These are phyloP conservation scores for Pythium monospermum DNA, from an alignment of 352 stramenopile genomes.

Conservation along the genomic window DNA sequence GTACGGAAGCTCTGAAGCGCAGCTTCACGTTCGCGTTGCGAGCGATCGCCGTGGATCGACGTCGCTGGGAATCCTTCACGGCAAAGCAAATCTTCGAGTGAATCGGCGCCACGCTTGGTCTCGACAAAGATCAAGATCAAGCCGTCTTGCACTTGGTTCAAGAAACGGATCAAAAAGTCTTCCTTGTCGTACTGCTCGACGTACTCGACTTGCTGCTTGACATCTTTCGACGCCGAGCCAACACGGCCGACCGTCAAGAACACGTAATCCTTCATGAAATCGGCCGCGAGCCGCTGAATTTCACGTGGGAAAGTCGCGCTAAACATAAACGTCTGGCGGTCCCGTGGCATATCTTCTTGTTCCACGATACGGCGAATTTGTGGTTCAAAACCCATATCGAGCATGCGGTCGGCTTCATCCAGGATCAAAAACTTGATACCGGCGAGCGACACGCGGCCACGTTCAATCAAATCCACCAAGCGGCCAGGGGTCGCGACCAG, in stretches of 20 bases:
- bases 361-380: constrained; percentile 99
- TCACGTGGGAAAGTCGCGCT: constrained; percentile 98
- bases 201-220: constrained; percentile 97
- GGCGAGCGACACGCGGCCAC: constrained; percentile 87
- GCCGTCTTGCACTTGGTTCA: constrained; percentile 90
- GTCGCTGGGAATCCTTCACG: constrained; percentile 87
- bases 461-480: constrained; percentile 96
- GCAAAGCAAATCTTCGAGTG: constrained; percentile 95
- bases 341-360: constrained; percentile 95
- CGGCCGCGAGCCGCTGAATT: constrained; percentile 94
- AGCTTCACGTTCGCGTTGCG: constrained; percentile 92
- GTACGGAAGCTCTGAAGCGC: constrained; percentile 92
- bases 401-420: constrained; percentile 99
- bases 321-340: constrained; percentile 99
- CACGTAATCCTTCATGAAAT: constrained; percentile 99
- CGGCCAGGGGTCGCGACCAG: constrained; percentile 96
- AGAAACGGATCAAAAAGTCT: constrained; percentile 93
- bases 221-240: constrained; percentile 95
- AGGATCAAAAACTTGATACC: constrained; percentile 95
- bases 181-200: constrained; percentile 97
- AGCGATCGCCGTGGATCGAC: constrained; percentile 98
- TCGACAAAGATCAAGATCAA: constrained; percentile 98
- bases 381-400: constrained; percentile 99
- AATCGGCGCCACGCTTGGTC: constrained; percentile 97
- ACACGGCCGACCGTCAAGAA: constrained; percentile 99